Percentiles rank a stretch among this genome's conserved stretches.
Evolutionary conservation across 345 rosid species (phyloP).

Genomic region (Litchi chinensis): DNA sequence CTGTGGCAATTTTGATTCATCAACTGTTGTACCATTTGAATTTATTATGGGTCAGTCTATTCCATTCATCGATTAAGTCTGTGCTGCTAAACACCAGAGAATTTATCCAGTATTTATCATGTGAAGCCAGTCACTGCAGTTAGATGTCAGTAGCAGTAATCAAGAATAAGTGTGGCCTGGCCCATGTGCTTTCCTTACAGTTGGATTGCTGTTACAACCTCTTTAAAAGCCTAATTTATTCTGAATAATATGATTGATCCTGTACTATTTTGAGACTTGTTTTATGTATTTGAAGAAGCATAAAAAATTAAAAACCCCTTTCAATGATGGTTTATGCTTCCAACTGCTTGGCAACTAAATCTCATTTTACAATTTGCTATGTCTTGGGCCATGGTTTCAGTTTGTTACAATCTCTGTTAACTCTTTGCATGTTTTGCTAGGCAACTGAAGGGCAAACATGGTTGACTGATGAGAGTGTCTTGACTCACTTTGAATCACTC

Average conservation of each 20-base stretch:
- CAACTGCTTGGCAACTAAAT: background rate
- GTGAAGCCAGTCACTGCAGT: background rate
- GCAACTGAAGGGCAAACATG: slow-evolving; percentile 65
- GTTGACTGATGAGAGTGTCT: slow-evolving; percentile 79
- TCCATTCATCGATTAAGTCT: background rate
- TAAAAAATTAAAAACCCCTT: background rate
- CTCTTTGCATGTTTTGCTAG: slow-evolving; percentile 40
- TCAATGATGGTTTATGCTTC: background rate
- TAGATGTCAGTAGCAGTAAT: background rate
- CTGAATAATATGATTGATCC: background rate
- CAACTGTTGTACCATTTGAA: background rate
- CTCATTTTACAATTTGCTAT: background rate
- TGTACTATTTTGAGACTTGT: background rate
- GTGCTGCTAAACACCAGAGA: background rate
- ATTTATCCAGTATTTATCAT: background rate
- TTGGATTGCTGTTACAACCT: slow-evolving; percentile 1
- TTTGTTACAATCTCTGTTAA: slow-evolving; percentile 12
- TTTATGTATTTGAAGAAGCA: slow-evolving; percentile 4
- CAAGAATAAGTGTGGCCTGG: slow-evolving; percentile 1
- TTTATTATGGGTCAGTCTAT: background rate
- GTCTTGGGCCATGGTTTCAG: background rate
- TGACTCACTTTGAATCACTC: slow-evolving; percentile 71
- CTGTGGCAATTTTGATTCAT: background rate
- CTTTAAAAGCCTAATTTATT: background rate
- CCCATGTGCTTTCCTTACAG: background rate